A percentile compares a stretch with the other conserved stretches of the same genome.
Conservation (phyloP, 441 rosid species). For the Biscutella auriculata region DNA sequence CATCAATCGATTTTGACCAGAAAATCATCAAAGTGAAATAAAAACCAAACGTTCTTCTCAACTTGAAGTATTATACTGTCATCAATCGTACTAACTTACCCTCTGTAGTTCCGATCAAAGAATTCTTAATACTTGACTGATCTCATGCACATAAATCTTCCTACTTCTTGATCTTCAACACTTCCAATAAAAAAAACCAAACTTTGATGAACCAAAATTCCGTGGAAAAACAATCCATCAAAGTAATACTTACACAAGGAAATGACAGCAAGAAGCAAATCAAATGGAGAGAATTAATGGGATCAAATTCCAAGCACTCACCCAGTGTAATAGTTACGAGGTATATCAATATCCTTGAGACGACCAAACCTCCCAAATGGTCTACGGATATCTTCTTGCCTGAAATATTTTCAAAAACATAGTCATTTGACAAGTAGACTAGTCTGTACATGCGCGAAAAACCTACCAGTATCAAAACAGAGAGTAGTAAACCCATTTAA, state of each 20-base stretch:
- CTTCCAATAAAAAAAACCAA: slow-evolving; percentile 75
- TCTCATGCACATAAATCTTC: slow-evolving; percentile 26
- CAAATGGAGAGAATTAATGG: not conserved
- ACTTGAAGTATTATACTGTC: slow-evolving; percentile 37
- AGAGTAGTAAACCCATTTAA: not conserved
- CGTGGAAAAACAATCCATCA: slow-evolving; percentile 21
- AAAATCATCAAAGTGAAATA: slow-evolving; percentile 49
- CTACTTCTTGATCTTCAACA: slow-evolving; percentile 49
- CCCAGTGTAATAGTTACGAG: slow-evolving; percentile 87
- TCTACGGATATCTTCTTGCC: slow-evolving; percentile 73
- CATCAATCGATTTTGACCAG: slow-evolving; percentile 37
- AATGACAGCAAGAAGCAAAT: not conserved
- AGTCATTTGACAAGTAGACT: slow-evolving; percentile 50
- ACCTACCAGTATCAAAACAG: not conserved
- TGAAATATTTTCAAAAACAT: slow-evolving; percentile 22
- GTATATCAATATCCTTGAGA: slow-evolving; percentile 81
- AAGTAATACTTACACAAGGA: slow-evolving; percentile 9
- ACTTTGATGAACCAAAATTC: slow-evolving; percentile 41
- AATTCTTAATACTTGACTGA: slow-evolving; percentile 41
- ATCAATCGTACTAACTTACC: slow-evolving; percentile 35
- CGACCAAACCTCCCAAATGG: slow-evolving; percentile 85
- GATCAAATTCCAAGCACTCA: slow-evolving; percentile 19
- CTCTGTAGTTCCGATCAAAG: slow-evolving; percentile 24
- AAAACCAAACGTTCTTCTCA: slow-evolving; percentile 50
- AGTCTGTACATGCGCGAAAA: slow-evolving; percentile 35